Conservation (phyloP, 2,329 filamentous ascomycete genomes). For the Capronia americana region DNA sequence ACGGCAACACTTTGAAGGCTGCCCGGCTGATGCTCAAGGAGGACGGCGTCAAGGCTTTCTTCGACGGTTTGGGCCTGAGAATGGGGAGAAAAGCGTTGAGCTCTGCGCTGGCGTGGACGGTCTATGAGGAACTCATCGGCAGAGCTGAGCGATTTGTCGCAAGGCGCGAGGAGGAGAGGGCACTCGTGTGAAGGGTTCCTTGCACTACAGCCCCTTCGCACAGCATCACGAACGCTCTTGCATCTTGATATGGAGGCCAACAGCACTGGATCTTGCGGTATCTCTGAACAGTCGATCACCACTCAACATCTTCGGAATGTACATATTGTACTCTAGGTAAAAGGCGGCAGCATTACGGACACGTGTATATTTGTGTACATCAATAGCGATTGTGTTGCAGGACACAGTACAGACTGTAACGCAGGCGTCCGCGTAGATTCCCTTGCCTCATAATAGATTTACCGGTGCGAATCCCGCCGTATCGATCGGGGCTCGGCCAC, state of each 20-base stretch:
- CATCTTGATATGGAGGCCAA: background rate
- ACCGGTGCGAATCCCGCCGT: no score
- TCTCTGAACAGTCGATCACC: conserved; percentile 1
- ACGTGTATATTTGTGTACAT: background rate
- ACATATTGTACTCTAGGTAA: background rate
- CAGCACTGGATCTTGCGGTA: background rate
- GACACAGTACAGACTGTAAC: background rate
- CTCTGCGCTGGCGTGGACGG: conserved; percentile 93
- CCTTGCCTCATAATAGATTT: background rate
- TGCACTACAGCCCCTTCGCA: background rate
- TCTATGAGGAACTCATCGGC: conserved; percentile 91
- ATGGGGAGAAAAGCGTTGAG: conserved; percentile 92
- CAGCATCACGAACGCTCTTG: background rate
- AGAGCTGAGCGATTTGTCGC: conserved; percentile 62
- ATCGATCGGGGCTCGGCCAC: background rate
- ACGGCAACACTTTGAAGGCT: conserved; percentile 82
- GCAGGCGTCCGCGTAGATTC: background rate
- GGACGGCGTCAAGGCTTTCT: conserved; percentile 79
- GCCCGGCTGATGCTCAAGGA: conserved; percentile 77
- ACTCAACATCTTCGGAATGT: background rate
- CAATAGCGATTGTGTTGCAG: background rate
- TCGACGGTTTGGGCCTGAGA: conserved; percentile 82
- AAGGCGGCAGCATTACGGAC: background rate
- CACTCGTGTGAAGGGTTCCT: conserved; percentile 29
- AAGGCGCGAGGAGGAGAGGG: conserved; percentile 26